phyloP scores from a whole-genome alignment of 78 protist species.

The Speleostelium caveatum region DNA sequence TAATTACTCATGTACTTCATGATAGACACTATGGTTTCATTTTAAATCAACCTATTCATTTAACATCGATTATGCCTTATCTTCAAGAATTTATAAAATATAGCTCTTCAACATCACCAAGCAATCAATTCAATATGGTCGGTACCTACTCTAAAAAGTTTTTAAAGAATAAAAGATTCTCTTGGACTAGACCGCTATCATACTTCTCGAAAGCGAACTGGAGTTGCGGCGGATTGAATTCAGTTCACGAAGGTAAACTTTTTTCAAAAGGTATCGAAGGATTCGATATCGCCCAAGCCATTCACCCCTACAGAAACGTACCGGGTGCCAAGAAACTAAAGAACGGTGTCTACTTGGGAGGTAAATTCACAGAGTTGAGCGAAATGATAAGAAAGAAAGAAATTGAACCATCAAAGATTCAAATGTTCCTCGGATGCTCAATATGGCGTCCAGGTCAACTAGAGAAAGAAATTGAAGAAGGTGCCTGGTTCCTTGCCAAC shows the following conservation, averaged over 20 bases:
- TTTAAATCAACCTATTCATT: conserved; percentile 27
- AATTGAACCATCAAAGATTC: neutral
- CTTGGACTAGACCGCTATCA: conserved; percentile 34
- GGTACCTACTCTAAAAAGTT: conserved; percentile 37
- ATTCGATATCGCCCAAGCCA: conserved; percentile 1
- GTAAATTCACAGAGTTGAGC: conserved; percentile 44
- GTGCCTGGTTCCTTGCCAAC: conserved; percentile 65
- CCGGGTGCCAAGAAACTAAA: conserved; percentile 13
- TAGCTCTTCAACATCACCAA: neutral
- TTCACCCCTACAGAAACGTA: conserved; percentile 21
- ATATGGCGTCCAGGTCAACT: conserved; percentile 46
- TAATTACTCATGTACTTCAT: conserved; percentile 22
- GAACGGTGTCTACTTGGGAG: conserved; percentile 64
- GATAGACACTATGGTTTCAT: conserved; percentile 44
- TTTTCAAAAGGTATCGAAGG: conserved; percentile 4
- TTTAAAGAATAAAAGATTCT: conserved; percentile 13
- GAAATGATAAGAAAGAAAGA: conserved; percentile 31
- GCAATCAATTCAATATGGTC: no score
- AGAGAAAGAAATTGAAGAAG: conserved; percentile 44
- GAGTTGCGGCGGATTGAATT: conserved; percentile 41
- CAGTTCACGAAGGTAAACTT: neutral
- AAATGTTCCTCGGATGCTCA: conserved; percentile 50
- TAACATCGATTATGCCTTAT: neutral
- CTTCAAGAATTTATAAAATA: neutral
- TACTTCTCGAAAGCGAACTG: conserved; percentile 14